phyloP scores from a whole-genome alignment of 495 filamentous ascomycete species.

The Talaromyces liani region DNA sequence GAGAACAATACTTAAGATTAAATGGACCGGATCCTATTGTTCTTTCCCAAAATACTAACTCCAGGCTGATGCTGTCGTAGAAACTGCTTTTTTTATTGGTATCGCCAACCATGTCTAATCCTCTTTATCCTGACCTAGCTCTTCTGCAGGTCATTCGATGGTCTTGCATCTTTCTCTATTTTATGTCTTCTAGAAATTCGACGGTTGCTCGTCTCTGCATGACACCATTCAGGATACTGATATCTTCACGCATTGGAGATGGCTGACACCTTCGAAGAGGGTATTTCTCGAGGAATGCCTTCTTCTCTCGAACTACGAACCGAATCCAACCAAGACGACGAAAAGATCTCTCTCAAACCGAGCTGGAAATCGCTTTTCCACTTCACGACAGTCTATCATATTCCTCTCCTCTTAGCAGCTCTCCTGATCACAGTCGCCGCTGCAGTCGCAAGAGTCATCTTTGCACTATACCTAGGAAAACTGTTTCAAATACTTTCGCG shows the following conservation, averaged over 20 bases:
- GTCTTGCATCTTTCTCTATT: not conserved
- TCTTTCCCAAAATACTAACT: not conserved
- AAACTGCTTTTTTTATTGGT: not conserved
- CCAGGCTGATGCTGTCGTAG: not conserved
- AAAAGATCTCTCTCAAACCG: constrained; percentile 7
- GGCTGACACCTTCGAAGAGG: not conserved
- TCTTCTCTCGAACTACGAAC: not conserved
- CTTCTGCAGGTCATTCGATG: not conserved
- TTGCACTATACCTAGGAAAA: constrained; percentile 66
- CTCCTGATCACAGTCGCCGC: constrained; percentile 50
- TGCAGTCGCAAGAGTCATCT: constrained; percentile 53
- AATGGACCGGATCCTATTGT: constrained; percentile 6
- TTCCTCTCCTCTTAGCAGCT: constrained; percentile 43
- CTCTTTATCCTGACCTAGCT: not conserved
- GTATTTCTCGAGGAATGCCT: not conserved
- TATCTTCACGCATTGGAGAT: not conserved
- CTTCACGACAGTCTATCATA: constrained; percentile 62
- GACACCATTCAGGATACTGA: not conserved
- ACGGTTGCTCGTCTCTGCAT: not conserved
- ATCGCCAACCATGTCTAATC: not conserved
- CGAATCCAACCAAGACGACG: not conserved
- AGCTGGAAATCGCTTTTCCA: constrained; percentile 55
- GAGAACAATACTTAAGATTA: constrained; percentile 7
- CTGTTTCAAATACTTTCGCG: constrained; percentile 65
- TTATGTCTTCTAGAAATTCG: not conserved